Evolutionary conservation across 371 early-diverging fungal genomes (phyloP), one percentile per base, ranked within the genome.

Genomic region (Mucor circinelloides): DNA sequence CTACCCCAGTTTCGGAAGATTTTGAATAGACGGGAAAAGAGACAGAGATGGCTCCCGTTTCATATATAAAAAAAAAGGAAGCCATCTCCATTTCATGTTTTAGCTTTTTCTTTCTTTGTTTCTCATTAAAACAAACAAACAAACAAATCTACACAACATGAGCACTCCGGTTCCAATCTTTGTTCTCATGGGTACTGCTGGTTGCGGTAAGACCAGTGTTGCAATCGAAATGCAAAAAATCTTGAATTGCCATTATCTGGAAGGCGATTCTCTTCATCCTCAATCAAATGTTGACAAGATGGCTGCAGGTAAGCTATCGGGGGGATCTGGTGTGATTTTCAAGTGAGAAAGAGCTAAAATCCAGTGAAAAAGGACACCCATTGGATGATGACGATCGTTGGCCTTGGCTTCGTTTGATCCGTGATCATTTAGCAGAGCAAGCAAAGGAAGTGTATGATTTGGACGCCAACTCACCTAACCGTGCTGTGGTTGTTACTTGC

Each of bases 311-410:
- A 75, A 40, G 36, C 4, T 36, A 36, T 1, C 10, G 1, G 13
- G 36, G 0, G 36, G 13, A n/a, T 34, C 10, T 34, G 10, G 34
- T 34, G 6, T 34, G 6, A 4, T 34, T 34, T 34, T 34, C 0
- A 17, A 15, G 15, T 5, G 42, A 15, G 6, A 5, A 1, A 42
- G 3, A 6, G n/a, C 42, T n/a, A 44, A 44, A 2, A 44, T 44
- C 19, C 10, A 9, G 34, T 34, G 34, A 10, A 42, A 42, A 17
- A 83, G 87, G 91, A 9, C 36, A 78, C 28, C 80, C 90, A 7
- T 72, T 91, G 44, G 64, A 68, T 0, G 92, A 91, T 74, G 86
- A 85, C 60, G 90, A 91, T 70, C 86, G 92, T 23, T 83, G 80
- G 77, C 88, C 90, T 0, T 91, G 92, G 91, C 79, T 90, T 15